A percentile compares a stretch with the other conserved stretches of the same genome.
Conservation (phyloP, 352 stramenopile genomes). For the Phytophthora capsici region DNA sequence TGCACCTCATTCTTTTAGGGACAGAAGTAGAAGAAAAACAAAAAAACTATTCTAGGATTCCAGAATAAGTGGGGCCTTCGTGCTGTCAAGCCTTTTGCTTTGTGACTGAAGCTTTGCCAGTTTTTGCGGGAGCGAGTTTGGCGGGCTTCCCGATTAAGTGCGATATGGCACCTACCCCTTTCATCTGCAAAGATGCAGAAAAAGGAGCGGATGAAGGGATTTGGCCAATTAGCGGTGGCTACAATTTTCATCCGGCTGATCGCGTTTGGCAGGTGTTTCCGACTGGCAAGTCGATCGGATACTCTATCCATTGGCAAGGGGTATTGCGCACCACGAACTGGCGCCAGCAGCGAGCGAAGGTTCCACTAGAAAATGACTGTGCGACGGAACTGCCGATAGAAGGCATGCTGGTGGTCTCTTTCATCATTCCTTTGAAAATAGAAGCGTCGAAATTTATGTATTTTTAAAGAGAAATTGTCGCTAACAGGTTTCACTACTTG, state of each 20-base stretch:
- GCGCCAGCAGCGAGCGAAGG: not conserved
- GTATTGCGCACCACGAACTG: conserved; percentile 5
- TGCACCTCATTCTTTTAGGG: conserved; percentile 41
- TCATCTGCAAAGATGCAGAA: conserved; percentile 28
- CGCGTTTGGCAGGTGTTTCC: conserved; percentile 22
- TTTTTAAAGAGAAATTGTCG: not conserved
- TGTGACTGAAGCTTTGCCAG: conserved; percentile 18
- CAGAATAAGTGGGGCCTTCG: conserved; percentile 11
- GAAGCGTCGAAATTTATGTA: not conserved
- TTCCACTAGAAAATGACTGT: not conserved
- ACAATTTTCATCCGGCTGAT: conserved; percentile 24
- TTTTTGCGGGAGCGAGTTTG: conserved; percentile 24
- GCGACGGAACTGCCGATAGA: not conserved
- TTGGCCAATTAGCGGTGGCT: conserved; percentile 12
- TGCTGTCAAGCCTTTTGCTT: conserved; percentile 33
- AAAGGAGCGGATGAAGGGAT: conserved; percentile 7
- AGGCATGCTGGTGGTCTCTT: too few relatives aligned
- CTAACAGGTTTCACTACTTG: conserved; percentile 31
- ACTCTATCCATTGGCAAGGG: too few relatives aligned
- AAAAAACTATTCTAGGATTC: conserved; percentile 11
- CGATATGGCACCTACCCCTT: conserved; percentile 10
- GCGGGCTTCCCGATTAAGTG: conserved; percentile 12
- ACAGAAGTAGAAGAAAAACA: conserved; percentile 4
- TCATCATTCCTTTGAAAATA: too few relatives aligned
- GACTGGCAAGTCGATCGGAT: not conserved